Evolutionary conservation across 768 basidiomycete species (phyloP).

Genomic region (Termitomyces sp.): DNA sequence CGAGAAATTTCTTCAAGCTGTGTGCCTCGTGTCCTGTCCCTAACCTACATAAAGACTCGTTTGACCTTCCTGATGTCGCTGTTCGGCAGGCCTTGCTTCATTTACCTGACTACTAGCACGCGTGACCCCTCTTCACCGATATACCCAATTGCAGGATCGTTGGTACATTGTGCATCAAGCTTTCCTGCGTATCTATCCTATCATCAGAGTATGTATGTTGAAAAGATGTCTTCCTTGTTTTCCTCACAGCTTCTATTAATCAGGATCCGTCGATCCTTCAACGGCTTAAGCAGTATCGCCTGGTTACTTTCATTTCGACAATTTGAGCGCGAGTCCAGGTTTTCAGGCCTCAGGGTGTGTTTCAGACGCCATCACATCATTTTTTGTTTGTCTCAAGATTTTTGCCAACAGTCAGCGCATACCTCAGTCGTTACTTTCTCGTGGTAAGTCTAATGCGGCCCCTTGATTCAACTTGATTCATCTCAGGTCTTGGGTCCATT

Average conservation of each 20-base stretch:
- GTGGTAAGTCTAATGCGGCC: neutral
- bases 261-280: conserved; percentile 3
- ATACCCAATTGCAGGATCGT: conserved; percentile 21
- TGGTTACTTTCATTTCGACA: neutral
- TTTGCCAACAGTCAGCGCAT: neutral
- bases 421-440: neutral
- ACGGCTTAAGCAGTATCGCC: conserved; percentile 2
- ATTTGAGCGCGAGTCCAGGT: neutral
- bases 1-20: too few relatives aligned
- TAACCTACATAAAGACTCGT: conserved; percentile 26
- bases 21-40: conserved; percentile 34
- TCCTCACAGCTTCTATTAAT: neutral
- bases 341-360: neutral
- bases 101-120: conserved; percentile 10
- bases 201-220: conserved; percentile 6
- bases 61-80: conserved; percentile 23
- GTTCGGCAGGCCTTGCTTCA: conserved; percentile 26
- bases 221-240: neutral
- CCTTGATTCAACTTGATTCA: neutral
- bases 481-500: neutral
- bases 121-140: conserved; percentile 11
- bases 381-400: too few relatives aligned
- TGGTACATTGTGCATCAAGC: too few relatives aligned
- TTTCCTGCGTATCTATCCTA: neutral
- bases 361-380: neutral